Evolutionary conservation across 495 filamentous ascomycete species (phyloP).

Genomic region (Bacidia rubella): DNA sequence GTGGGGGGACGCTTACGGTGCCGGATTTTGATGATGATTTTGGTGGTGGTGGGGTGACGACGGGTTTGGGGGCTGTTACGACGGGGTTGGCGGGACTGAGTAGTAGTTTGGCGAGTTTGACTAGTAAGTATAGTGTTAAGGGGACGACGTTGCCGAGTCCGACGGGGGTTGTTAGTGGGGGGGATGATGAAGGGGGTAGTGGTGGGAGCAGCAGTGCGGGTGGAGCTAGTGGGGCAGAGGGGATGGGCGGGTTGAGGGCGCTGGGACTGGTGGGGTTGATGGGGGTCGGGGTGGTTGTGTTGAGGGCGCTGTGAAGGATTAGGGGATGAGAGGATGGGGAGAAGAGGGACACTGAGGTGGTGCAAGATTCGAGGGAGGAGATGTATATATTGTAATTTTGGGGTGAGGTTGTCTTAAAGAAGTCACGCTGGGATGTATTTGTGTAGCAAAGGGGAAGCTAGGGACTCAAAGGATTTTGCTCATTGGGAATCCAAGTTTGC

Average conservation of each 20-base stretch:
- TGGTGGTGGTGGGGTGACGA: neutral
- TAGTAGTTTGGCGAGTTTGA: neutral
- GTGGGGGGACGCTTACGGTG: slow-evolving; percentile 3
- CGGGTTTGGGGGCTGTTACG: neutral
- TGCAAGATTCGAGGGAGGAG: neutral
- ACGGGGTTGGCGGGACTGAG: neutral
- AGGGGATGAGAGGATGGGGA: neutral
- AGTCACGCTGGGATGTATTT: neutral
- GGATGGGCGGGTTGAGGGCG: neutral
- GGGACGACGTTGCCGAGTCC: neutral
- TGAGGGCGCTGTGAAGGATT: neutral
- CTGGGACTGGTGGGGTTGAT: neutral
- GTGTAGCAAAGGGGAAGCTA: neutral
- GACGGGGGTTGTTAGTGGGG: neutral
- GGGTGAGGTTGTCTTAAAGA: too few relatives aligned
- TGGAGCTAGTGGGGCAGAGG: neutral
- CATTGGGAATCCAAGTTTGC: neutral
- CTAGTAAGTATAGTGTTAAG: too few relatives aligned
- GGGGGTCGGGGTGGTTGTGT: neutral
- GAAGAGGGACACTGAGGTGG: neutral
- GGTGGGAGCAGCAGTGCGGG: neutral
- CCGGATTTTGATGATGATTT: neutral
- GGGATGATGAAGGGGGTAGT: neutral
- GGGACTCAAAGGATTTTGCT: too few relatives aligned
- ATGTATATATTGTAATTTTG: neutral